Conservation (phyloP, 2,329 filamentous ascomycete genomes). For the Colletotrichum chlorophyti region DNA sequence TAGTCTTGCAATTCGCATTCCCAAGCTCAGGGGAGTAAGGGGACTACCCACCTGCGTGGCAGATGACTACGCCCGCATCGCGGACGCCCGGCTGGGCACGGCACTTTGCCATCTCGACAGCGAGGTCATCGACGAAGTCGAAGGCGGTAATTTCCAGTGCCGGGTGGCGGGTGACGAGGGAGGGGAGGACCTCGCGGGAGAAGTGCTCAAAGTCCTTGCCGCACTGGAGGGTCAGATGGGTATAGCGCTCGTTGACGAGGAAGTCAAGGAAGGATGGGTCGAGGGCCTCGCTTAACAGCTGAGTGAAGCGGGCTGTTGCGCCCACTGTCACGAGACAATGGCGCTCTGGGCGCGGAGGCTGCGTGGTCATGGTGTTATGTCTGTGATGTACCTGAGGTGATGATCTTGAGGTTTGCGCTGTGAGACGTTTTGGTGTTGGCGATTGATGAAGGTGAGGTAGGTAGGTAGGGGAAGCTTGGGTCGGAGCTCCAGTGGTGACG, state of each 20-base stretch:
- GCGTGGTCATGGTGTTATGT: background rate
- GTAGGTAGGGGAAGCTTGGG: no score
- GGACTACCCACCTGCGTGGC: conserved; percentile 77
- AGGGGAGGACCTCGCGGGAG: conserved; percentile 34
- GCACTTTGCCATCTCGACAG: conserved; percentile 63
- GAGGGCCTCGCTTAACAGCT: conserved; percentile 72
- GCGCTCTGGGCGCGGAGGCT: conserved; percentile 30
- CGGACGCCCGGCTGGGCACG: conserved; percentile 52
- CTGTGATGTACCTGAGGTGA: no score
- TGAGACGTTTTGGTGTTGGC: no score
- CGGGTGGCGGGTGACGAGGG: conserved; percentile 32
- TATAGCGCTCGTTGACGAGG: conserved; percentile 68
- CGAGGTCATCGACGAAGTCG: conserved; percentile 70
- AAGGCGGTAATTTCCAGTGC: conserved; percentile 66
- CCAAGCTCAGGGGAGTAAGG: no score
- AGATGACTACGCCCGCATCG: conserved; percentile 77
- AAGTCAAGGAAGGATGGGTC: conserved; percentile 66
- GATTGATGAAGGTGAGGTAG: background rate
- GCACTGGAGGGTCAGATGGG: conserved; percentile 79
- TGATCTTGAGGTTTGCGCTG: no score
- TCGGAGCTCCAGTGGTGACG: no score
- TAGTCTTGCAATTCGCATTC: conserved; percentile 11
- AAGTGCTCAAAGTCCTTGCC: conserved; percentile 72
- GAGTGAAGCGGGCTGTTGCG: conserved; percentile 83
- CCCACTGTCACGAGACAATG: conserved; percentile 89